Base-by-base conservation (phyloP, 176 grass and related monocot species). In the Oryza glumipatula region DNA sequence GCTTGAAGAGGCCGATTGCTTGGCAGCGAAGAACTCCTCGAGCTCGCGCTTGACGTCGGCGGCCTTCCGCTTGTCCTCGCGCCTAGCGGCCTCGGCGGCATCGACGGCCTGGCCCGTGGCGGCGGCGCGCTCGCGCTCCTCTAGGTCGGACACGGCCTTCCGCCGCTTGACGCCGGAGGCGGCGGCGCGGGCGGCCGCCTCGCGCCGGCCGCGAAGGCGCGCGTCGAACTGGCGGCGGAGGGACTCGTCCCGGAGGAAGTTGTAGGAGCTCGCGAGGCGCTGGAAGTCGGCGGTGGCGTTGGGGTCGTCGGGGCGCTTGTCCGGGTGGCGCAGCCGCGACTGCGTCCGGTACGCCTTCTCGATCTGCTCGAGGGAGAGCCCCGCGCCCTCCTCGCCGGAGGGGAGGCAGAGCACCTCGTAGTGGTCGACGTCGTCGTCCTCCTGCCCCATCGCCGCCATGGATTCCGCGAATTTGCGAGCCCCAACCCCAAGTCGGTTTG, bases 211-310 rank as follows among this genome's bases (percentile, higher is more conserved):
- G 6, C 93, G 91, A 30, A 98, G 87, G 54, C 88, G 88, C 5
- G 81, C 93, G 68, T 95, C 91, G 48, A 98, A 95, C 44, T 82
- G 80, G n/a, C 87, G 85, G 73, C 93, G 89, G n/a, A 83, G 49
- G 19, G 88, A 73, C 77, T 99, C 93, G 68, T 96, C 93, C 1
- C 86, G 83, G 60, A 98, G 82, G 65, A 96, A 7, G 38, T 92
- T 88, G 83, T 96, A 96, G 17, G 93, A 95, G 77, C 83, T 68
- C 9, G 74, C 76, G 67, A 99, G 96, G 30, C 38, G 44, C 81
- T 99, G 91, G 83, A 99, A 99, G 67, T 99, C 93, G 36, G 93
- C 88, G 80, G 91, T 98, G 77, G 96, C 93, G 81, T 89, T 82
- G 78, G 93, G 89, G 36, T 96, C 89, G 75, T 92, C 81, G 58